Base-by-base conservation (phyloP, 2,329 filamentous ascomycete genomes). In the Leptodontidium sp. region DNA sequence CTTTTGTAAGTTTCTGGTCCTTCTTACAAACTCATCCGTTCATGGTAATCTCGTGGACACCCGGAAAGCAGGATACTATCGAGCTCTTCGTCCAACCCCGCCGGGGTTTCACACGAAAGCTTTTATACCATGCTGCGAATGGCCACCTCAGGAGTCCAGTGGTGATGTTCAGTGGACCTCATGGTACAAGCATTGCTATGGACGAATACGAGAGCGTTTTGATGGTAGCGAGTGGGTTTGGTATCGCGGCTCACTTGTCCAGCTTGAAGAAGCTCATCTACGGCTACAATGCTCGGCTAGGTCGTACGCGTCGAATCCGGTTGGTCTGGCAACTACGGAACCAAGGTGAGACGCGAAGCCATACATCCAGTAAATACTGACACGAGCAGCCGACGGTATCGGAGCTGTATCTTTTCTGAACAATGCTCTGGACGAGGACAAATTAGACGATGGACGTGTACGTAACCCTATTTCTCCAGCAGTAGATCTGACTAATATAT, bases 341-440 rank as follows among this genome's bases (percentile, higher is more conserved):
- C 53, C 15, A 38, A 38, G 32, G 32, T 57, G 9, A 38, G 52
- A 55, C 52, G 52, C 15, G 12, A 55, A 55, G 26, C 11, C 26
- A 55, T 55, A 55, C 17, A 55, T 55, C 12, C 26, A 55, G 15
- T n/a, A 49, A n/a, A 61, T 7, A 45, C 57, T 61, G 24, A 61
- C 57, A 24, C 24, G 43, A 21, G 35, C 57, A 61, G 57, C 57
- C 8, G 57, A 61, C 40, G 35, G 35, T 61, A 45, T 45, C 35
- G 35, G 35, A 24, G 58, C 58, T 32, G 0, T 47, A 26, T 49
- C 58, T 4, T 47, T 61, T 49, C 9, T 61, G 9, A 61, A 61
- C 9, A 26, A 49, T 32, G n/a, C 58, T 32, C 8, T 61, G 9
- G 38, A 61, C 3, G n/a, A 61, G 38, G 38, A 61, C 21, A 61